Evolutionary conservation across 352 stramenopile species (phyloP), one percentile per base, ranked within the genome.

Genomic region (Globisporangium carolinianum): DNA sequence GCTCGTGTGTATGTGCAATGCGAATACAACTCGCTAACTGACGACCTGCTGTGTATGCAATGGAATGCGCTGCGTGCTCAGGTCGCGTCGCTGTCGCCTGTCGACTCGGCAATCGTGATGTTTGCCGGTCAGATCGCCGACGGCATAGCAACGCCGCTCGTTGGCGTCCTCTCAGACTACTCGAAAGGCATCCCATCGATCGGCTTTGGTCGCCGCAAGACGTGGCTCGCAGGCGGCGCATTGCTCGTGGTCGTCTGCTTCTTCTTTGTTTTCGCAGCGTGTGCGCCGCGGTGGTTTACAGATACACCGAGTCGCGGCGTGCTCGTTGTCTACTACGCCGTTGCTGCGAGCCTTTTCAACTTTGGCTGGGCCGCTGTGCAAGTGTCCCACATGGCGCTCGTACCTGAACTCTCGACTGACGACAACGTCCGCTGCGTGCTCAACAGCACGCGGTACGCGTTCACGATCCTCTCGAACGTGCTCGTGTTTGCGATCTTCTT

Each of bases 381-480:
- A 56, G 85, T 94, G 8, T 90, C 80, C 0, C 85, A 94, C 65
- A 94, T 94, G 85, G 82, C 85, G 12, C 73, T 94, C 83, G 85
- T 87, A 57, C 14, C 85, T 0, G 85, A 94, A 51, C 68, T 94
- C 1, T 89, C 85, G 4, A 57, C 67, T 4, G 73, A 94, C 46
- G 80, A 93, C 61, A 90, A 90, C 37, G 71, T 91, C 36, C 81
- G 83, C 50, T 88, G 79, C 46, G 71, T 92, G 35, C 68, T 94
- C 32, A 94, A 93, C 70, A 87, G 75, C 58, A 88, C 76, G 17
- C 76, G 85, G 6, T 94, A 94, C 56, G 85, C 79, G 6, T 91
- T 89, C 60, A 94, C 85, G 38, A 93, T 94, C 53, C 65, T 93
- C 7, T 94, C 85, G n/a, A 94, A 94, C 55, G 83, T 94, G 47